Evolutionary conservation across 2,329 filamentous ascomycete species (phyloP).

Genomic region (Massarina eburnea): DNA sequence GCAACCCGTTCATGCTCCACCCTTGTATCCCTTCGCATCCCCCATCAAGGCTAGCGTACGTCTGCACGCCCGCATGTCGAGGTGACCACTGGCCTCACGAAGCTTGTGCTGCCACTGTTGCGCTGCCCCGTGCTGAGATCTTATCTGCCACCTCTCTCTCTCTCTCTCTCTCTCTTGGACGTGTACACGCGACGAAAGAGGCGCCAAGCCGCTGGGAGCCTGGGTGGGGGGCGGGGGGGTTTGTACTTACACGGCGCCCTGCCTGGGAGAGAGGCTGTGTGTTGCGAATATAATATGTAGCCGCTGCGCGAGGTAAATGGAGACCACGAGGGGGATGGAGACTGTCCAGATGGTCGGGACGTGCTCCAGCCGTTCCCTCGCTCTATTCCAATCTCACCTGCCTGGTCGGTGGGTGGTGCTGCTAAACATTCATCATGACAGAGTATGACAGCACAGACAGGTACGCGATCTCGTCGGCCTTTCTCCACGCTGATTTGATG

Average conservation of each 20-base stretch:
- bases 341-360: conserved; percentile 7
- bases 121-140: conserved; percentile 7
- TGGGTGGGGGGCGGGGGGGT: too few species aligned
- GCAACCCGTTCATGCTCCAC: too few species aligned
- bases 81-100: conserved; percentile 16
- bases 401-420: background rate
- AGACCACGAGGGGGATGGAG: conserved; percentile 4
- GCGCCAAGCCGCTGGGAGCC: background rate
- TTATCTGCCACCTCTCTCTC: conserved; percentile 10
- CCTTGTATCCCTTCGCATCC: conserved; percentile 13
- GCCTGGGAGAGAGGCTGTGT: too few species aligned
- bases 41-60: conserved; percentile 25
- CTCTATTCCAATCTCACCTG: background rate
- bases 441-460: conserved; percentile 5
- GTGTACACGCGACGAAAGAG: too few species aligned
- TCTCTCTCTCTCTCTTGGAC: too few species aligned
- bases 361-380: background rate
- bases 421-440: background rate
- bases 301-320: conserved; percentile 6
- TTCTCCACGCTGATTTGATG: background rate
- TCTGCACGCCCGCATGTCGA: conserved; percentile 21
- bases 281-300: background rate
- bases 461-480: conserved; percentile 8
- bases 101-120: conserved; percentile 21
- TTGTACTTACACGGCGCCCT: too few species aligned